Evolutionary conservation across 441 rosid species (phyloP), one percentile per base, ranked within the genome.

Genomic region (Flueggea neowawraea): DNA sequence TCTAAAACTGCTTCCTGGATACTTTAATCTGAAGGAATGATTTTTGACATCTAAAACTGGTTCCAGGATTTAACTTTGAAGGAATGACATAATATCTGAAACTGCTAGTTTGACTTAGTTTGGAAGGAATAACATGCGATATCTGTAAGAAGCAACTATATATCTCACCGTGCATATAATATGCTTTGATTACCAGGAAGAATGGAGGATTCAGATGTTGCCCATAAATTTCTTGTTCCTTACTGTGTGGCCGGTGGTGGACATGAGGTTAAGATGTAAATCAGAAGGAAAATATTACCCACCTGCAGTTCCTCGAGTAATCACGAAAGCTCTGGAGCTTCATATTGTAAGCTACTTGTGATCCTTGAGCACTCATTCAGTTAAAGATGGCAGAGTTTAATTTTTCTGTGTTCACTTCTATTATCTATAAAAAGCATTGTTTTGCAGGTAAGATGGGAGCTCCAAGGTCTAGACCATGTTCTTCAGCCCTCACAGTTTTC

Each of bases 191-290:
- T 17, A 65, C 59, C 57, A 93, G 96, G 95, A 90, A 57, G 86
- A 84, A 50, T 91, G 99, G 95, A 94, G 97, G 57, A 78, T 89
- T 70, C 88, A 80, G 77, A 90, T 90, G 96, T 76, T 89, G 75
- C 99, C 99, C 11, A 81, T 91, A 64, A 77, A 78, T 39, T 89
- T 89, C 66, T 69, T 87, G 68, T 86, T 86, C 69, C 75, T 89
- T 14, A 89, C 89, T 0, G 94, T 84, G 15, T 73, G 86, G 80
- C 96, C 99, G 6, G 83, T 78, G 9, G 89, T 91, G 5, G 99
- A 94, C 73, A 83, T 91, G 96, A 78, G 89, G 52, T 60, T 91
- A 76, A 82, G 81, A 62, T 87, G 82, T 77, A 87, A 75, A 81
- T 65, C 86, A 33, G 79, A 69, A 64, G 91, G 91, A 55, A 76